Base-by-base conservation (phyloP, 2,329 filamentous ascomycete species). In the Setomelanomma holmii region DNA sequence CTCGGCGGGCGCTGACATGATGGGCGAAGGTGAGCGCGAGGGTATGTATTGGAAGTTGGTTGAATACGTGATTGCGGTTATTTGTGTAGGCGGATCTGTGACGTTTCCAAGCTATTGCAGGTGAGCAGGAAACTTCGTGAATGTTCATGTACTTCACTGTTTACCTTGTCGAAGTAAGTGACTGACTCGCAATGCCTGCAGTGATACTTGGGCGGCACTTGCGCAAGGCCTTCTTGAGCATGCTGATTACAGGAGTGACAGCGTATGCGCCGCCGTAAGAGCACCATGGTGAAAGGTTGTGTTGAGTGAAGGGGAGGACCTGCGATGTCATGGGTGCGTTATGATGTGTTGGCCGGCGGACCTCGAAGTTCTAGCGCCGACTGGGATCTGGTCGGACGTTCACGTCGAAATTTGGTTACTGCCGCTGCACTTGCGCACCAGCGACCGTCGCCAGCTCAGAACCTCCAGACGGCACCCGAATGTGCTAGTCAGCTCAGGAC, bases 101-200 rank as follows among this genome's bases (percentile, higher is more conserved):
- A 98, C 95, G 44, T 96, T 87, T 67, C 93, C 93, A 72, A 91
- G 86, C 89, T 95, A 67, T 2, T 53, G 24, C 57, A 62, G 52
- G 63, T 67, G 45, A 65, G 58, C 41, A 51, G 51, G 27, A 19
- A 38, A 40, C 33, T 17, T 10, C 34, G 42, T 27, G 27, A 34
- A 10, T 21, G 24, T 16, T 36, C 43, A 42, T 53, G 33, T 40
- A 19, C 19, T 22, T 55, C 19, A 43, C 41, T 41, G 35, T 58
- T 45, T 78, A 95, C 92, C 79, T 93, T 83, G 72, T 99, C 95
- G 24, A 97, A 80, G 77, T 91, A 90, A 75, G 98, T 99, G 53
- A 88, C 86, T 16, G 93, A 90, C 66, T 95, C 90, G 79, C 95
- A 99, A 55, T 84, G 79, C 17, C 83, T 77, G 75, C 73, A 74